Evolutionary conservation across 2,329 filamentous ascomycete genomes (phyloP), one percentile per base, ranked within the genome.

Genomic region (Exserohilum turcica): DNA sequence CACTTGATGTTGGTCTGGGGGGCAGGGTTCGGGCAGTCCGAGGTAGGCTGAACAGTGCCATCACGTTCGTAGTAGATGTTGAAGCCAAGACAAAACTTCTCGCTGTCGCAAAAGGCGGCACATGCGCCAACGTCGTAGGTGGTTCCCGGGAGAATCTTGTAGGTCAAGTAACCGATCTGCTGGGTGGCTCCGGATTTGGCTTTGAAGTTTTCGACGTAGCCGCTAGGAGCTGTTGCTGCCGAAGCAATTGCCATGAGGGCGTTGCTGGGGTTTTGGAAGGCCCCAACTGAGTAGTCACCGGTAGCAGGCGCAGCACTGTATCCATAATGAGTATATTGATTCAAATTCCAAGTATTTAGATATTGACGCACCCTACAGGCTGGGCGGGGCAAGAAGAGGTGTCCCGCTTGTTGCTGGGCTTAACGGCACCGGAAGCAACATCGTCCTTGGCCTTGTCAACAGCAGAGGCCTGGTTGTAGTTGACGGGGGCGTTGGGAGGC

Each of bases 21-120:
- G 1, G 5, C 5, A 10, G 67, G 66, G 54, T 64, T 58, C 6
- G 53, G 36, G 53, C 66, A 70, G 15, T 13, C 47, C 6, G 37
- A 19, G 21, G 42, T 52, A 18, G 65, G 59, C 7, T 62, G 49
- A 43, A 36, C 19, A 24, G 31, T 54, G n/a, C 65, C 64, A 43
- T 68, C 65, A 39, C 67, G 67, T 57, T 70, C 66, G 38, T 51
- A 65, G 56, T 51, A 70, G 53, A 69, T 62, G 57, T 68, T 70
- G 65, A 70, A 68, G 35, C 63, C 67, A 24, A 57, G 44, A 43
- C 67, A 70, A 50, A 50, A 66, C 45, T 61, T 58, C 48, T 65
- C 62, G 33, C 50, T 59, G 31, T 66, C 43, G 35, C 67, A 70
- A 46, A 64, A 64, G 24, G 19, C 46, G 19, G 62, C 60, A 39